These are phyloP conservation scores for Candida albicans DNA, from an alignment of 1,139 yeast species.

Conservation along the genomic window DNA sequence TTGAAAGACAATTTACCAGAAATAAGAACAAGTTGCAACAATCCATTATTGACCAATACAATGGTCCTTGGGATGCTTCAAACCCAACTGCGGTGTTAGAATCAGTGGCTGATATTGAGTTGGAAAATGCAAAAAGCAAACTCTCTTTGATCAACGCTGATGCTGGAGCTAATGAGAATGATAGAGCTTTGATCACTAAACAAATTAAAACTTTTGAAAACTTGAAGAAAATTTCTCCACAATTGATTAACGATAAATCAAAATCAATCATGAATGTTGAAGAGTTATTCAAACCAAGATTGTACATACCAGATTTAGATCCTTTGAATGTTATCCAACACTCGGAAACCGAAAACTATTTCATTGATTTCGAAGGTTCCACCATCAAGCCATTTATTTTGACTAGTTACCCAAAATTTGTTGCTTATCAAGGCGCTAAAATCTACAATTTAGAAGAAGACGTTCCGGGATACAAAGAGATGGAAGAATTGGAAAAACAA, in stretches of 20 bases:
- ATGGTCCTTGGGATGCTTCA: constrained; percentile 76
- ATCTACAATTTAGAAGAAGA: constrained; percentile 74
- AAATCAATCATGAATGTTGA: constrained; percentile 56
- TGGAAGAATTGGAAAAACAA: constrained; percentile 71
- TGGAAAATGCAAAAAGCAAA: constrained; percentile 60
- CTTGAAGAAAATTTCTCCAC: constrained; percentile 53
- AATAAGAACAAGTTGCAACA: constrained; percentile 52
- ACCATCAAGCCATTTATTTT: constrained; percentile 79
- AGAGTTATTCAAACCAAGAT: constrained; percentile 69
- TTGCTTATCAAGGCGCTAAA: constrained; percentile 85
- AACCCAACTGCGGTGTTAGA: constrained; percentile 60
- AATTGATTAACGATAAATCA: constrained; percentile 52
- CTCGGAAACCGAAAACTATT: constrained; percentile 38
- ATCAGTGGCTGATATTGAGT: constrained; percentile 65
- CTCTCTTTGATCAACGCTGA: constrained; percentile 57
- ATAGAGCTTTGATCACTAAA: constrained; percentile 41
- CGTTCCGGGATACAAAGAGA: constrained; percentile 63
- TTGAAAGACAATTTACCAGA: constrained; percentile 76
- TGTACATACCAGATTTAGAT: constrained; percentile 80
- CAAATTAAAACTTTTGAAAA: constrained; percentile 62
- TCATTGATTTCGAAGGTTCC: constrained; percentile 81
- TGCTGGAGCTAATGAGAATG: constrained; percentile 44
- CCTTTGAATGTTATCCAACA: constrained; percentile 77
- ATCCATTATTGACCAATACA: constrained; percentile 43
- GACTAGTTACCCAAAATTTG: constrained; percentile 76